phyloP scores from a whole-genome alignment of 2,329 filamentous ascomycete genomes.

The Colletotrichum sp. region DNA sequence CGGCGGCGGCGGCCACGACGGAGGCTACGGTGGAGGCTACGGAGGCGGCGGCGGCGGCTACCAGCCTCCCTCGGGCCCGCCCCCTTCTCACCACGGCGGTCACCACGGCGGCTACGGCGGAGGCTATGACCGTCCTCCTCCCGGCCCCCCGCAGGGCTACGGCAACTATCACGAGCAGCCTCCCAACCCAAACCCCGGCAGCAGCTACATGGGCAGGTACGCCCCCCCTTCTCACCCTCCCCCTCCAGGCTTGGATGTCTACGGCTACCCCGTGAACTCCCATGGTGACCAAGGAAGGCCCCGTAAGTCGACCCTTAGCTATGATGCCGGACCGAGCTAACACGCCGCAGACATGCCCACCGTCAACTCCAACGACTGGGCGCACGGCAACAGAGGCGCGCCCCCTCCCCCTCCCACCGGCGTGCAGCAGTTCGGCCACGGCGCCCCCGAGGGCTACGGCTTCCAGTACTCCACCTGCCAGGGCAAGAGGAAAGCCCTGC shows the following conservation, averaged over 20 bases:
- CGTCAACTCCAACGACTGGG: slow-evolving; percentile 30
- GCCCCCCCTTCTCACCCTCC: slow-evolving; percentile 42
- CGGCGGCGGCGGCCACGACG: slow-evolving; percentile 35
- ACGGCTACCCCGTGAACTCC: slow-evolving; percentile 48
- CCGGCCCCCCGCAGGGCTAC: slow-evolving; percentile 27
- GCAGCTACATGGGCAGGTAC: slow-evolving; percentile 23
- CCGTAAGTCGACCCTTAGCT: background rate
- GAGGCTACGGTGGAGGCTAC: slow-evolving; percentile 30
- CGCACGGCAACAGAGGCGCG: slow-evolving; percentile 32
- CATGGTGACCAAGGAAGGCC: slow-evolving; percentile 11
- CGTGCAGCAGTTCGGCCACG: slow-evolving; percentile 67
- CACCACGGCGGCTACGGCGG: slow-evolving; percentile 22
- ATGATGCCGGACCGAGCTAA: background rate
- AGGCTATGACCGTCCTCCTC: slow-evolving; percentile 19
- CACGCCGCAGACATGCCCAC: slow-evolving; percentile 18
- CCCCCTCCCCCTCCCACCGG: slow-evolving; percentile 51
- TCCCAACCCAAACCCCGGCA: slow-evolving; percentile 22
- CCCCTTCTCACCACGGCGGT: slow-evolving; percentile 19
- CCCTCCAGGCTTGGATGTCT: slow-evolving; percentile 47
- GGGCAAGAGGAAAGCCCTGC: slow-evolving; percentile 73
- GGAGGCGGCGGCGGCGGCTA: slow-evolving; percentile 35
- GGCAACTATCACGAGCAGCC: slow-evolving; percentile 28
- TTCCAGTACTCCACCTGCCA: slow-evolving; percentile 81
- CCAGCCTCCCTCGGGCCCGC: slow-evolving; percentile 29
- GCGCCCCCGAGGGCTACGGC: slow-evolving; percentile 70